Percentiles rank a stretch among this genome's conserved stretches.
phyloP scores from a whole-genome alignment of 495 filamentous ascomycete genomes.

The Usnea hakonensis region DNA sequence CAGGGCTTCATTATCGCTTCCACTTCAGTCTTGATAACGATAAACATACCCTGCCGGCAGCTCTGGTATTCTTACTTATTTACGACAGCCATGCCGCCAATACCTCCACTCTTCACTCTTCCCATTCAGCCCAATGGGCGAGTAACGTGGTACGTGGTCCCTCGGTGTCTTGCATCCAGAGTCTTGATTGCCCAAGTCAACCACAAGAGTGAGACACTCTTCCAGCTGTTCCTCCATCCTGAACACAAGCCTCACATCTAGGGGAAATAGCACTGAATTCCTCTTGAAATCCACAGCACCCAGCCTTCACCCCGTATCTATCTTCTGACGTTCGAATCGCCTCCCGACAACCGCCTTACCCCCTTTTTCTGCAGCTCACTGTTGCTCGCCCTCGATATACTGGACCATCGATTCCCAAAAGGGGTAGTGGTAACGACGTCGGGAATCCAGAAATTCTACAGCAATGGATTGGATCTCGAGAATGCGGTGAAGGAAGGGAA shows the following conservation, averaged over 20 bases:
- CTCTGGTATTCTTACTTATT: not conserved
- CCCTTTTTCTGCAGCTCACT: slow-evolving; percentile 57
- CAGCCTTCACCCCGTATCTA: slow-evolving; percentile 53
- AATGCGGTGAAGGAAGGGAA: slow-evolving; percentile 38
- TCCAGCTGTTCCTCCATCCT: not conserved
- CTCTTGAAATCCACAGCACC: slow-evolving; percentile 31
- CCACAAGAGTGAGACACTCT: not conserved
- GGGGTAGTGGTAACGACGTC: slow-evolving; percentile 71
- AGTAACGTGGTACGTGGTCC: slow-evolving; percentile 31
- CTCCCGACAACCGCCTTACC: slow-evolving; percentile 68
- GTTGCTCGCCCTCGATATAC: slow-evolving; percentile 59
- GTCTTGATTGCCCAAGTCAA: not conserved
- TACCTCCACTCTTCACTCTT: slow-evolving; percentile 38
- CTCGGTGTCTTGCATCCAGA: not conserved
- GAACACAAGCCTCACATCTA: not conserved
- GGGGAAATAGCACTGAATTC: not conserved
- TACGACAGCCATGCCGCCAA: slow-evolving; percentile 16
- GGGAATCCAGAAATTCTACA: slow-evolving; percentile 70
- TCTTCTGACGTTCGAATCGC: slow-evolving; percentile 62
- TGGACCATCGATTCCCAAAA: slow-evolving; percentile 57
- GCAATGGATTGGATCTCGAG: slow-evolving; percentile 67
- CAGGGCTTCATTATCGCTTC: not conserved
- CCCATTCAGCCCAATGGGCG: slow-evolving; percentile 38
- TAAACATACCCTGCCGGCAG: not conserved
- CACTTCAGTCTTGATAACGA: not conserved